Evolutionary conservation across 2,329 filamentous ascomycete species (phyloP).

Genomic region (Fusarium nematophilum): DNA sequence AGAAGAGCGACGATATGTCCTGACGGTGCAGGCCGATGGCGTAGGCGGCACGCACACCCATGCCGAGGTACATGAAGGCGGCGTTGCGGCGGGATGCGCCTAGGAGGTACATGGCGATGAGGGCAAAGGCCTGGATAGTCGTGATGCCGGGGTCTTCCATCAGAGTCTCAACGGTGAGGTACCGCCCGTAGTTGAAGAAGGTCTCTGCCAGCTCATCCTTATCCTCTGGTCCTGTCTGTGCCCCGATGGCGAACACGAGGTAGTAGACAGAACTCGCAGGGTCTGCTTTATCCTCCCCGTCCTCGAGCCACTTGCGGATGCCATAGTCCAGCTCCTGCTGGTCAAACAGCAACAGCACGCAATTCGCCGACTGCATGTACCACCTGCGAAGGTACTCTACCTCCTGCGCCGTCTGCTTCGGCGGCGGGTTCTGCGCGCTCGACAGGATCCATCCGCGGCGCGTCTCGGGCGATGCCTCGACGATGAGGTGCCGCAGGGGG

Average conservation of each 20-base stretch:
- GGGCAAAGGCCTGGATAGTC: conserved; percentile 48
- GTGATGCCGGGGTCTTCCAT: conserved; percentile 51
- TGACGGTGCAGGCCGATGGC: conserved; percentile 48
- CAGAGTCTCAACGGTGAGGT: conserved; percentile 46
- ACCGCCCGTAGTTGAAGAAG: conserved; percentile 51
- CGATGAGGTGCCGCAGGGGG: conserved; percentile 48
- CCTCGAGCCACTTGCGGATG: conserved; percentile 46
- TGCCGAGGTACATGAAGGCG: conserved; percentile 53
- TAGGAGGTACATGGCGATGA: conserved; percentile 53
- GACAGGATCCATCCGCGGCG: conserved; percentile 43
- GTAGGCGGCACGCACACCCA: conserved; percentile 52
- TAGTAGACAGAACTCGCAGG: conserved; percentile 40
- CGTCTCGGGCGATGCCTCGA: conserved; percentile 47
- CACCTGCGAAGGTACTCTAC: conserved; percentile 45
- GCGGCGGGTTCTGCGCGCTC: conserved; percentile 39
- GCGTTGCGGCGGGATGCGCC: conserved; percentile 50
- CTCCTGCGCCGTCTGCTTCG: conserved; percentile 38
- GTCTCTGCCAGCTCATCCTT: conserved; percentile 48
- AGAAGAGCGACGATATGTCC: conserved; percentile 45
- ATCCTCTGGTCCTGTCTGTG: conserved; percentile 48
- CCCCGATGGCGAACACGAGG: conserved; percentile 48
- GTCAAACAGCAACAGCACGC: conserved; percentile 48
- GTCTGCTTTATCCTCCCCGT: conserved; percentile 31
- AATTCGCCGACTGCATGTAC: conserved; percentile 46
- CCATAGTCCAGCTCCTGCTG: conserved; percentile 40